Evolutionary conservation across 2,329 filamentous ascomycete species (phyloP).

Genomic region (Colletotrichum neosansevieriae): DNA sequence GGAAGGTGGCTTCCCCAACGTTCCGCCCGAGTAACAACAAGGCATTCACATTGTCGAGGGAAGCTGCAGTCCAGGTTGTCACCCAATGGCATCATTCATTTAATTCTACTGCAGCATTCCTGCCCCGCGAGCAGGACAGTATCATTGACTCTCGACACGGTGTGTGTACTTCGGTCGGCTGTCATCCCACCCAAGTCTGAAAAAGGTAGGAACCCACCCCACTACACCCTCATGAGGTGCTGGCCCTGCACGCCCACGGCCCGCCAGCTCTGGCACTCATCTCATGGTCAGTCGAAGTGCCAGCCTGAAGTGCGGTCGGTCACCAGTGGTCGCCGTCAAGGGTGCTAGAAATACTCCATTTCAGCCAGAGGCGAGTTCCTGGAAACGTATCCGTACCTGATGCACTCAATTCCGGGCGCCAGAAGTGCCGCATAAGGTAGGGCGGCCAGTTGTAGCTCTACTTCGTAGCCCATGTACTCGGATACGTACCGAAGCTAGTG

Average conservation of each 20-base stretch:
- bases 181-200: constrained; percentile 25
- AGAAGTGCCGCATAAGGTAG: neutral
- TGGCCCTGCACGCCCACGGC: neutral
- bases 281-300: neutral
- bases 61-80: neutral
- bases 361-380: neutral
- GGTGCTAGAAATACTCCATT: neutral
- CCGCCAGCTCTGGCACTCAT: neutral
- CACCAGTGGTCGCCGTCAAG: neutral
- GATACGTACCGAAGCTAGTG: constrained; percentile 20
- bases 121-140: constrained; percentile 29
- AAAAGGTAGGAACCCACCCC: constrained; percentile 34
- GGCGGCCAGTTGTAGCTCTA: neutral
- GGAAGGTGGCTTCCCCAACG: neutral
- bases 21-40: constrained; percentile 6
- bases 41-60: neutral
- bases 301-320: constrained; percentile 8
- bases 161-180: constrained; percentile 1
- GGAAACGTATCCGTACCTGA: constrained; percentile 15
- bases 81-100: constrained; percentile 33
- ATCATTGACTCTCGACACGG: neutral
- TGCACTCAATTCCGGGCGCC: neutral
- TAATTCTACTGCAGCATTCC: constrained; percentile 3
- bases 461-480: neutral
- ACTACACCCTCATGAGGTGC: constrained; percentile 32